Base-by-base conservation (phyloP, 2,329 filamentous ascomycete species). In the Diplodia scrobiculata region DNA sequence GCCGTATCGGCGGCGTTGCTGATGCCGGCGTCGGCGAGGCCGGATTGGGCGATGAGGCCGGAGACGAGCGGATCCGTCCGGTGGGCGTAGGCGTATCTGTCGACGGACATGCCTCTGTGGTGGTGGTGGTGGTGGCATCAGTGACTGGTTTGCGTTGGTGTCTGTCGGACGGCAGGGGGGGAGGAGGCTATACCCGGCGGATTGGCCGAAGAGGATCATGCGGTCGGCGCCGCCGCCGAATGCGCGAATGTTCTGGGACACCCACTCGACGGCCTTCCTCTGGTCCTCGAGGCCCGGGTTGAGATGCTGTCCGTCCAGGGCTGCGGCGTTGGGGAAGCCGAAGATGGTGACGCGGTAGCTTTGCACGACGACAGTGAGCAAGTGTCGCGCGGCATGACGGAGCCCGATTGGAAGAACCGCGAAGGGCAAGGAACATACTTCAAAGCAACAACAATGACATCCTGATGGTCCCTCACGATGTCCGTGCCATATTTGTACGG, bases 41-140 rank as follows among this genome's bases (percentile, higher is more conserved):
- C 83, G 48, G 82, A 83, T 3, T 79, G 74, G 1, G 78, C 75
- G 67, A 84, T 81, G 32, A 82, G 73, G 10, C 76, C 81, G 17
- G 74, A 70, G 34, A 9, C 83, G 82, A 2, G 83, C 81, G 36
- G 80, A 82, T 71, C 83, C 79, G 13, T 83, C 83, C 71, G 80
- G 81, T 19, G 83, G 74, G 0, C 78, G 78, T 68, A 84, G 82
- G n/a, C 74, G 73, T 1, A 72, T 58, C 1, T 79, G 73, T 67
- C 84, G 81, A 17, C 84, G 84, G 19, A 83, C 83, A 68, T 86
- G 86, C 54, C 54, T 17, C 54, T 59, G 25, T 14, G 5, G 3
- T 21, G 21, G 21, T 1, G n/a, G n/a, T n/a, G n/a, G 5, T 21
- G 21, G 21, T 25, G 3, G n/a, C 29, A 5, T 53, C 25, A 53